These are phyloP conservation scores for Rhodamnia argentea DNA, from an alignment of 345 rosid genomes.

Conservation along the genomic window DNA sequence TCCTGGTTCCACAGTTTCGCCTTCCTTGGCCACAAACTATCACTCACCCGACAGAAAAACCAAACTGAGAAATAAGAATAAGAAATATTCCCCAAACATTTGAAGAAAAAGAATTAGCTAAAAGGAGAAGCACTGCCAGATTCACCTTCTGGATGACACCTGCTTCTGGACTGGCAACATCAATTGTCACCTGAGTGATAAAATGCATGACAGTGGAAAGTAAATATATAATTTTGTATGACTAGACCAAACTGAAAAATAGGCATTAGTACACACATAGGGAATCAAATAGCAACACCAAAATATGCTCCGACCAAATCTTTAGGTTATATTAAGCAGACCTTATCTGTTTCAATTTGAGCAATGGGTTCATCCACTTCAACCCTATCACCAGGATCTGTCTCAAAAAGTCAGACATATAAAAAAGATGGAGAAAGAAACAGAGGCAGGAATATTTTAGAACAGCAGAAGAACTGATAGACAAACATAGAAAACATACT, in stretches of 20 bases:
- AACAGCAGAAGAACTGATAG: background rate
- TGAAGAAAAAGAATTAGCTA: background rate
- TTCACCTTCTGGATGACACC: slow-evolving; percentile 35
- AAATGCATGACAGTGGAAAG: background rate
- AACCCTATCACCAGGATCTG: slow-evolving; percentile 93
- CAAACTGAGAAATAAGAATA: background rate
- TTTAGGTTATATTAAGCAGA: slow-evolving; percentile 3
- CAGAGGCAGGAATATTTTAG: background rate
- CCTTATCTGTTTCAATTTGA: slow-evolving; percentile 98
- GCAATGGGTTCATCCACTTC: slow-evolving; percentile 88
- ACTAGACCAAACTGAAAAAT: background rate
- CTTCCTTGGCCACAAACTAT: slow-evolving; percentile 86
- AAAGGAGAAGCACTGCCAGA: background rate
- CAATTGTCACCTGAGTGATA: slow-evolving; percentile 61
- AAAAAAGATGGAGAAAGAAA: background rate
- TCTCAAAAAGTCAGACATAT: background rate
- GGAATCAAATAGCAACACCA: background rate
- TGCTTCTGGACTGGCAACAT: slow-evolving; percentile 75
- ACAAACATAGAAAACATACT: slow-evolving; percentile 25
- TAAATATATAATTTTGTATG: background rate
- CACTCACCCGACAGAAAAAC: background rate
- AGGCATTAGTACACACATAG: background rate
- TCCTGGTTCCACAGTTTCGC: slow-evolving; percentile 96
- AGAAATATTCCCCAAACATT: background rate
- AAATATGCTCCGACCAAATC: background rate